These are phyloP conservation scores for Claviceps sp. DNA, from an alignment of 2,329 filamentous ascomycete species.

Conservation along the genomic window DNA sequence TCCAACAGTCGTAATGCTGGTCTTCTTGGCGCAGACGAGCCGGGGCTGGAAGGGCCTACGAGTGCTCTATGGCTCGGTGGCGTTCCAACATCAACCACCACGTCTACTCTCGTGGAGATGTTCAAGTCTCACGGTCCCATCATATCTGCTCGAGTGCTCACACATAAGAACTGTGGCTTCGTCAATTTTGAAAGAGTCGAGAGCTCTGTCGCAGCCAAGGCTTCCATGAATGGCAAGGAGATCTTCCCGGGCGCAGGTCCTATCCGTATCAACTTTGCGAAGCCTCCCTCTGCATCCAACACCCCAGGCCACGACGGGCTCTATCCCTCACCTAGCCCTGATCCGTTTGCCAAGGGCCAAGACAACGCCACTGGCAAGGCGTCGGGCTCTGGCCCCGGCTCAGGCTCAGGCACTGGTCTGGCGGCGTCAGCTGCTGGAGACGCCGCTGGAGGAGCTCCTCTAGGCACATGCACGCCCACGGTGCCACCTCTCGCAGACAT, in stretches of 20 bases:
- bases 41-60: constrained; percentile 75
- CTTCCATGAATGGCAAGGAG: constrained; percentile 85
- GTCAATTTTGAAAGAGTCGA: constrained; percentile 93
- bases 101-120: constrained; percentile 86
- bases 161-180: constrained; percentile 97
- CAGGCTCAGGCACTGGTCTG: constrained; percentile 18
- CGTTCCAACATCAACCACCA: constrained; percentile 92
- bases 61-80: constrained; percentile 94
- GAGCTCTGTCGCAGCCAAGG: constrained; percentile 80
- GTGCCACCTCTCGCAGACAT: constrained; percentile 66
- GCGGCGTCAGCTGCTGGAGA: constrained; percentile 16
- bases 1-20: constrained; percentile 54
- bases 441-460: constrained; percentile 10
- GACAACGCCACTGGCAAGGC: constrained; percentile 19
- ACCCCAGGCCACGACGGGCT: constrained; percentile 79
- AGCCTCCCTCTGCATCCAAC: constrained; percentile 79
- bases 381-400: too few species aligned
- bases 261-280: constrained; percentile 92
- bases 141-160: constrained; percentile 81
- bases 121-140: constrained; percentile 90
- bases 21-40: constrained; percentile 61
- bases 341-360: constrained; percentile 55
- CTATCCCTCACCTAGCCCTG: constrained; percentile 85
- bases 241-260: constrained; percentile 95
- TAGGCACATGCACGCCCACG: constrained; percentile 35